phyloP scores from a whole-genome alignment of 148 eudicot species.

The Vaccinium vitisidaea region DNA sequence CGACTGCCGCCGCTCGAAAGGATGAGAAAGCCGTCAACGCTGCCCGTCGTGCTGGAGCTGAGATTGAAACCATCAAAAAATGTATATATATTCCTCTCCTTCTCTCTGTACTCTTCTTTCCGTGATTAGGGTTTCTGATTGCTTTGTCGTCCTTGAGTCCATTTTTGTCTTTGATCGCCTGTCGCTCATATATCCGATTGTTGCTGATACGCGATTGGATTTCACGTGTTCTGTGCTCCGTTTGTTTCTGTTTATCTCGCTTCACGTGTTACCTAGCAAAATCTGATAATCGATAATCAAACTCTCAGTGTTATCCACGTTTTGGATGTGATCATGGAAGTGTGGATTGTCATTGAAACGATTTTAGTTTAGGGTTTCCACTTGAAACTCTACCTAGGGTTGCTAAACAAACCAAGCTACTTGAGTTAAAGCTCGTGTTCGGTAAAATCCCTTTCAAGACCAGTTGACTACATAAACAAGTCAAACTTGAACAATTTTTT shows the following conservation, averaged over 20 bases:
- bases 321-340: neutral
- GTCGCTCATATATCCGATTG: neutral
- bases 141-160: neutral
- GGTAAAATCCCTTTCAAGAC: neutral
- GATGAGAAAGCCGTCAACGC: slow-evolving; percentile 99
- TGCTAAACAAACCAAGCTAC: neutral
- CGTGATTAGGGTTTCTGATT: slow-evolving; percentile 4
- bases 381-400: neutral
- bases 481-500: neutral
- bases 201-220: neutral
- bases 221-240: neutral
- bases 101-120: neutral
- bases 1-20: slow-evolving; percentile 88
- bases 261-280: neutral
- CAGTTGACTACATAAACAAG: neutral
- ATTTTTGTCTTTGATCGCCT: neutral
- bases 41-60: slow-evolving; percentile 99
- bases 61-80: slow-evolving; percentile 90
- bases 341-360: neutral
- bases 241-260: neutral
- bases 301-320: neutral
- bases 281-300: neutral
- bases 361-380: neutral
- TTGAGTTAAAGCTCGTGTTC: neutral
- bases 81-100: slow-evolving; percentile 27